Evolutionary conservation across 805 yeast genomes (phyloP), one percentile per base, ranked within the genome.

Genomic region (Pichia thaimueangensis): DNA sequence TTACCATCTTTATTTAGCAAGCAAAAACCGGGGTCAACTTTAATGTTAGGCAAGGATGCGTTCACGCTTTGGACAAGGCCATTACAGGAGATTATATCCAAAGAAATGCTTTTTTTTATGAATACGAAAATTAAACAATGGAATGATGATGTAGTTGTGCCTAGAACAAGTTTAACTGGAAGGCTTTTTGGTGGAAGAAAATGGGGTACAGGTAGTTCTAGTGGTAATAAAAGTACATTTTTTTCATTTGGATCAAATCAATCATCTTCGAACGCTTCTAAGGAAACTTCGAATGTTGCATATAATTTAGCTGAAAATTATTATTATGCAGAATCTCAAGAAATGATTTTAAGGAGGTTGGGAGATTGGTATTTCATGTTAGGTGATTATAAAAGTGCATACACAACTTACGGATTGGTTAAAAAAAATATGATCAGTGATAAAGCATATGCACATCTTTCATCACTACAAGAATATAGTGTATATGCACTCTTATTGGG

Each of bases 321-420:
- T 51, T 88, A 87, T 56, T 63, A 74, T 33, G 74, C 77, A 10
- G 67, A 74, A 3, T 68, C 87, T 0, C 72, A 80, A 1, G 96
- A 87, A 52, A 83, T 86, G 56, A 70, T 76, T 33, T 70, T 88
- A 22, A 69, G 97, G 39, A 82, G 84, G 56, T 66, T 91, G 22
- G 97, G 95, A 0, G 98, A 93, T 59, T 86, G 95, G 86, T 79
- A 88, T 6, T 78, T 91, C 54, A 86, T 93, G 79, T 63, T 89
- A n/a, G 75, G 88, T 29, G 96, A 93, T 64, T 91, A 83, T 68
- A 80, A 81, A 58, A 79, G 77, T 45, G 93, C 97, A 3, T 82
- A 83, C 55, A 69, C 84, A 1, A 83, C 87, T 1, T 91, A 91
- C 58, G 97, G 91, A 46, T 59, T 86, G 39, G 70, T 87, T 30